Conservation (phyloP, 306 rosid species). For the Sicyos edulis region DNA sequence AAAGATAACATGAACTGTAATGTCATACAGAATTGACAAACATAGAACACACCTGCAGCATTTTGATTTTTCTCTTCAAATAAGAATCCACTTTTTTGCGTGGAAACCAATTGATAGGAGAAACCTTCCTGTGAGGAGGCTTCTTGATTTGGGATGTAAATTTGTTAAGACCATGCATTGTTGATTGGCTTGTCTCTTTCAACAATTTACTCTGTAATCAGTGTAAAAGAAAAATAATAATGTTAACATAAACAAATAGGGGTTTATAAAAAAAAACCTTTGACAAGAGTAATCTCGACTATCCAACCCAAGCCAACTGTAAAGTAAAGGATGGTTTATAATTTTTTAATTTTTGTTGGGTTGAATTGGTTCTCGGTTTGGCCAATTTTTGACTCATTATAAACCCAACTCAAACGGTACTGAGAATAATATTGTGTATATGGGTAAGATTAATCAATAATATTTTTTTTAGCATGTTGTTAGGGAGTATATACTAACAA, state of each 20-base stretch:
- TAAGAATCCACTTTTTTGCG: conserved; percentile 81
- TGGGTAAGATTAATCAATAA: too few species aligned
- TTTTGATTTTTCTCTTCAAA: conserved; percentile 75
- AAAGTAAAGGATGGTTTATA: too few species aligned
- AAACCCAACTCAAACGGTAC: neutral
- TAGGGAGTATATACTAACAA: too few species aligned
- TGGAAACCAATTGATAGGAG: conserved; percentile 88
- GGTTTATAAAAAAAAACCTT: too few species aligned
- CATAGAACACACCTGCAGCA: conserved; percentile 77
- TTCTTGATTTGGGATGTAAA: conserved; percentile 63
- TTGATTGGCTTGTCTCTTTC: conserved; percentile 49
- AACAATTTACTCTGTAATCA: conserved; percentile 53
- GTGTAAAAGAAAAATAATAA: conserved; percentile 1
- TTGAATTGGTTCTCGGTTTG: too few species aligned
- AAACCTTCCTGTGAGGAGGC: conserved; percentile 68
- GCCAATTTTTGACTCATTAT: too few species aligned
- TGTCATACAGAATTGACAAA: conserved; percentile 5
- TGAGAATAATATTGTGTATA: too few species aligned
- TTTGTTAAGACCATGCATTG: conserved; percentile 52
- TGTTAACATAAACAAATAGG: neutral
- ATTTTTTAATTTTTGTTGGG: too few species aligned
- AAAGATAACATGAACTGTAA: conserved; percentile 4
- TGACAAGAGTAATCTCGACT: too few species aligned
- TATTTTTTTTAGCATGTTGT: too few species aligned
- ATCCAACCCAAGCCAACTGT: too few species aligned